Evolutionary conservation across 2,329 filamentous ascomycete genomes (phyloP).

Genomic region (Fusarium sambucinum): DNA sequence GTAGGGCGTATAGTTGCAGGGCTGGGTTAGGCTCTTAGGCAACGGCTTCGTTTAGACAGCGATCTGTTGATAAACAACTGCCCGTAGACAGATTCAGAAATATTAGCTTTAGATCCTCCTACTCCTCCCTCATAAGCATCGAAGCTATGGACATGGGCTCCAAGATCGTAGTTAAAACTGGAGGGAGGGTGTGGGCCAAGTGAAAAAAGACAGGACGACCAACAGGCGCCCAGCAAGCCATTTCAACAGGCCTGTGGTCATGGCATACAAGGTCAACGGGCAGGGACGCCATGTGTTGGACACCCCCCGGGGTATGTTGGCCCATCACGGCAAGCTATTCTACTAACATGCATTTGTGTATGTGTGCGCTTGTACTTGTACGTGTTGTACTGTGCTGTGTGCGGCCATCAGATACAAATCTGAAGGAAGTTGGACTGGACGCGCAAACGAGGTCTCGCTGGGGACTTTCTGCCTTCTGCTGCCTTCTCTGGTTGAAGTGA

Average conservation of each 20-base stretch:
- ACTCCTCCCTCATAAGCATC: constrained; percentile 33
- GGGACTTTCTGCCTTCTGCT: constrained; percentile 4
- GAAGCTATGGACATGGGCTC: constrained; percentile 36
- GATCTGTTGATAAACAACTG: constrained; percentile 45
- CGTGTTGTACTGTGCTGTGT: constrained; percentile 30
- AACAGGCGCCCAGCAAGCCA: constrained; percentile 34
- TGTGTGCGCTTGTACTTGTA: constrained; percentile 45
- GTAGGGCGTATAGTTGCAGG: constrained; percentile 36
- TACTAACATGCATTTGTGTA: constrained; percentile 38
- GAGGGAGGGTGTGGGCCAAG: constrained; percentile 42
- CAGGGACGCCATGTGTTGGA: constrained; percentile 28
- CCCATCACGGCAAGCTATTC: constrained; percentile 35
- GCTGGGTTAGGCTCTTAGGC: constrained; percentile 36
- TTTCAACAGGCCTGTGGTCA: constrained; percentile 31
- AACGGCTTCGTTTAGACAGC: constrained; percentile 34
- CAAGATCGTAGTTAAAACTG: constrained; percentile 29
- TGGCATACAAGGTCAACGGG: constrained; percentile 36
- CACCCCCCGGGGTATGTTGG: constrained; percentile 35
- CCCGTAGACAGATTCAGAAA: constrained; percentile 38
- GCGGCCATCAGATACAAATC: constrained; percentile 38
- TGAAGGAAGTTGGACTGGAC: constrained; percentile 18
- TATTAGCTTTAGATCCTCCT: constrained; percentile 34
- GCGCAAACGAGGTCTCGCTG: constrained; percentile 37
- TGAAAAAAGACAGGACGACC: constrained; percentile 17
- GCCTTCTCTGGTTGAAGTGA: constrained; percentile 29